Evolutionary conservation across 805 yeast species (phyloP), one percentile per base, ranked within the genome.

Genomic region (Candida insectorum): DNA sequence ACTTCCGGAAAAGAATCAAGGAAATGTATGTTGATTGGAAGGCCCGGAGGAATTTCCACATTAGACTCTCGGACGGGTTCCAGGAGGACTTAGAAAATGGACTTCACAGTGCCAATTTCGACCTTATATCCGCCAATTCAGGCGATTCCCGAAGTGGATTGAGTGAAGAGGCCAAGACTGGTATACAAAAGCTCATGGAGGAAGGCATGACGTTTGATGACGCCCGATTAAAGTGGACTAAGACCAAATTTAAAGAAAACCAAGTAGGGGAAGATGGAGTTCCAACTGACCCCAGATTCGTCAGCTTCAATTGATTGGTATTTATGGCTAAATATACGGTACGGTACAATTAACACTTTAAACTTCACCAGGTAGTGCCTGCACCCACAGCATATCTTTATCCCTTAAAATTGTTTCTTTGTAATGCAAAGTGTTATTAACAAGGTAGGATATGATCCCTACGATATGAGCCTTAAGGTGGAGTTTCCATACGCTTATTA

Each of bases 211-310:
- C 73, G 1, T 85, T 85, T 51, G 94, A 85, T 52, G 76, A 76
- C 26, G 94, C 95, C 1, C 63, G 95, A 40, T 52, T 73, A 3
- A 48, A 65, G 34, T 79, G 72, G 48, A 70, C 75, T 4, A 64
- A 60, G 32, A 42, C 52, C 11, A 58, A 59, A 41, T 65, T 85
- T 51, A 60, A 62, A 1, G 52, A 60, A 11, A 71, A 81, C 49
- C 70, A 66, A 8, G 77, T 84, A 21, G 81, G 73, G 2, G 69
- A 75, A 0, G 80, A 81, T 52, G 91, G 91, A 0, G 55, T 73
- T 31, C 89, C 89, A 0, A 43, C 65, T 24, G 89, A 82, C 42
- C 85, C 88, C 1, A 75, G 71, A 43, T 71, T 81, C 2, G 75
- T 80, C 2, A 71, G 77, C 0, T 73, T 74, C 34, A 40, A 19